These are phyloP conservation scores for Nemania serpens DNA, from an alignment of 2,329 filamentous ascomycete genomes.

Conservation along the genomic window DNA sequence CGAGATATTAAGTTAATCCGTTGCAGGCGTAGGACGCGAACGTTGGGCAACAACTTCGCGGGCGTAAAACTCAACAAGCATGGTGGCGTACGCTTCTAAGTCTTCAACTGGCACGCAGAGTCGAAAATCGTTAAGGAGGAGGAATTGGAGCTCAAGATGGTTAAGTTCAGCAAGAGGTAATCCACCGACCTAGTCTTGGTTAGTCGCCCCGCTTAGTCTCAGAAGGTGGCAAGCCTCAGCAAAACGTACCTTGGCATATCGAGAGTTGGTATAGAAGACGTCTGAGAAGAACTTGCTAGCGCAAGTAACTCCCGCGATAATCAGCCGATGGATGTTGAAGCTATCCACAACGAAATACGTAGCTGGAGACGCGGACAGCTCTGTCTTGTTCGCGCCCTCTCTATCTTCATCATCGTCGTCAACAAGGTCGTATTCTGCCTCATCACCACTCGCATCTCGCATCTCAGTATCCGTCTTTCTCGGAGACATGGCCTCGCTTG, in stretches of 20 bases:
- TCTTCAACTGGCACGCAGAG: constrained; percentile 93
- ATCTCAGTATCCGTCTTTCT: constrained; percentile 43
- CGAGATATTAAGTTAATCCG: constrained; percentile 18
- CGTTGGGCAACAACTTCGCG: constrained; percentile 73
- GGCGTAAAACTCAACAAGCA: constrained; percentile 98
- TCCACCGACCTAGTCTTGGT: constrained; percentile 76
- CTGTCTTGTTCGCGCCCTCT: constrained; percentile 26
- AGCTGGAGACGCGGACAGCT: constrained; percentile 44
- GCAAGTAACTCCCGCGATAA: constrained; percentile 96
- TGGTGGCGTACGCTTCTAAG: constrained; percentile 94
- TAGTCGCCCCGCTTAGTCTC: constrained; percentile 22
- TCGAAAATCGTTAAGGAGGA: constrained; percentile 93
- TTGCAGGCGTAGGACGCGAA: constrained; percentile 27
- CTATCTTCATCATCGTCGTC: constrained; percentile 50
- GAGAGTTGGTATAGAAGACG: constrained; percentile 98
- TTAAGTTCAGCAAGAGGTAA: constrained; percentile 91
- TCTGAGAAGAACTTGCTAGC: constrained; percentile 99
- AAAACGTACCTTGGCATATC: constrained; percentile 89
- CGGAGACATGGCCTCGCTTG: constrained; percentile 7
- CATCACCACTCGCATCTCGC: constrained; percentile 42
- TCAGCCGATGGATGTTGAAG: constrained; percentile 96
- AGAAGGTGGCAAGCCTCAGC: neutral
- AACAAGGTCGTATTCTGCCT: constrained; percentile 56
- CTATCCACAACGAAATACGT: constrained; percentile 93
- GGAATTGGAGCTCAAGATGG: constrained; percentile 93